Conservation (phyloP, 352 stramenopile species). For the Pythium chondricola region DNA sequence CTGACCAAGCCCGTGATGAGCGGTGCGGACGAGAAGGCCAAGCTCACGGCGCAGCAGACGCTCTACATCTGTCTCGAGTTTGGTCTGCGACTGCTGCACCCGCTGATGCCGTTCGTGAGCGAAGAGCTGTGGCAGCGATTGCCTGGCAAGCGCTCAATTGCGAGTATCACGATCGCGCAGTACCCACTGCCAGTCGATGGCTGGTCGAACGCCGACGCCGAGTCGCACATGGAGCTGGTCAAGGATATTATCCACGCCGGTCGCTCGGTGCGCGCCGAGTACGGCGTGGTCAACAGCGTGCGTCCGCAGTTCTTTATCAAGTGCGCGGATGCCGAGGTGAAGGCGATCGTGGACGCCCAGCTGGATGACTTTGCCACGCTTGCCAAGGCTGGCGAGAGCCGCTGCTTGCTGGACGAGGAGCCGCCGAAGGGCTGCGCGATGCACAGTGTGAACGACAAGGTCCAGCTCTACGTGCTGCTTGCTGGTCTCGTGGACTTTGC, state of each 20-base stretch:
- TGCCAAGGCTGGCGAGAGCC: constrained; percentile 87
- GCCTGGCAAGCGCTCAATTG: constrained; percentile 52
- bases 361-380: constrained; percentile 95
- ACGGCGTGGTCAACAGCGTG: constrained; percentile 75
- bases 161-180: constrained; percentile 73
- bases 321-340: constrained; percentile 65
- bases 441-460: constrained; percentile 92
- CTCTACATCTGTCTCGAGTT: constrained; percentile 84
- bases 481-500: constrained; percentile 81
- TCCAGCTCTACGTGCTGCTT: constrained; percentile 86
- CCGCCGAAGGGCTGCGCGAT: constrained; percentile 87
- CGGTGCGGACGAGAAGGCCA: constrained; percentile 65
- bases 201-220: constrained; percentile 87
- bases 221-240: constrained; percentile 90
- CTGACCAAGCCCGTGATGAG: constrained; percentile 97
- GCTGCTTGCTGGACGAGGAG: constrained; percentile 83
- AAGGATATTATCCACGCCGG: constrained; percentile 95
- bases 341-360: constrained; percentile 73
- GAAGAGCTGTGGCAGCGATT: constrained; percentile 91
- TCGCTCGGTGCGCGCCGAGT: constrained; percentile 91
- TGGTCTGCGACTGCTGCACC: constrained; percentile 91
- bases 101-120: constrained; percentile 98
- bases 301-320: constrained; percentile 88
- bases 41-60: constrained; percentile 75
- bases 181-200: constrained; percentile 66